Evolutionary conservation across 2,329 filamentous ascomycete genomes (phyloP).

Genomic region (Fusarium nodosum): DNA sequence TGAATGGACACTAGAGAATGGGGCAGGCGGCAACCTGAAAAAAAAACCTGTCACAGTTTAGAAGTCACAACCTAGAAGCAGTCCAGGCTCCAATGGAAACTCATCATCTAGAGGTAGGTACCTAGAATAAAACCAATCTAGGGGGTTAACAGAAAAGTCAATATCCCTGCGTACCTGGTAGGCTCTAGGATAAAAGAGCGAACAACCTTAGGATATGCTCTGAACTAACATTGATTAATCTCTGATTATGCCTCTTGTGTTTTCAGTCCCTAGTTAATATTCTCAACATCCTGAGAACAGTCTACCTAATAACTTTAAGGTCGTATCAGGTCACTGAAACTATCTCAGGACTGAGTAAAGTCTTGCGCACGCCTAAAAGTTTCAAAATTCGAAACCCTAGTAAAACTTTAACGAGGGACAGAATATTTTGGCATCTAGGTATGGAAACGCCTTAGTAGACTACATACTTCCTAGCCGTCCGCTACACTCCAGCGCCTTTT

Average conservation of each 20-base stretch:
- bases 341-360: not conserved
- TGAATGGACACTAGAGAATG: constrained; percentile 42
- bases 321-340: not conserved
- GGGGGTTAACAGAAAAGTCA: not conserved
- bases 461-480: not conserved
- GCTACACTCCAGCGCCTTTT: constrained; percentile 26
- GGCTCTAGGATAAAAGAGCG: too few species aligned
- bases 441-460: not conserved
- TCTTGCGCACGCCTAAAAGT: not conserved
- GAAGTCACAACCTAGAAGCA: not conserved
- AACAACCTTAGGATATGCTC: not conserved
- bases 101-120: not conserved
- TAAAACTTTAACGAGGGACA: constrained; percentile 13
- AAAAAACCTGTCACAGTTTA: not conserved
- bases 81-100: not conserved
- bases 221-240: not conserved
- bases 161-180: not conserved
- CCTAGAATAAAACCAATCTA: not conserved
- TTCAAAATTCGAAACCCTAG: constrained; percentile 4
- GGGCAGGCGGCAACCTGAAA: constrained; percentile 42
- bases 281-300: not conserved
- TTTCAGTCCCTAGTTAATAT: not conserved
- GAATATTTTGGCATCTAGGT: not conserved
- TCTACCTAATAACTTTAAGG: not conserved
- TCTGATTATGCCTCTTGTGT: not conserved